Evolutionary conservation across 805 yeast species (phyloP).

Genomic region (Kazachstania bromeliacearum): DNA sequence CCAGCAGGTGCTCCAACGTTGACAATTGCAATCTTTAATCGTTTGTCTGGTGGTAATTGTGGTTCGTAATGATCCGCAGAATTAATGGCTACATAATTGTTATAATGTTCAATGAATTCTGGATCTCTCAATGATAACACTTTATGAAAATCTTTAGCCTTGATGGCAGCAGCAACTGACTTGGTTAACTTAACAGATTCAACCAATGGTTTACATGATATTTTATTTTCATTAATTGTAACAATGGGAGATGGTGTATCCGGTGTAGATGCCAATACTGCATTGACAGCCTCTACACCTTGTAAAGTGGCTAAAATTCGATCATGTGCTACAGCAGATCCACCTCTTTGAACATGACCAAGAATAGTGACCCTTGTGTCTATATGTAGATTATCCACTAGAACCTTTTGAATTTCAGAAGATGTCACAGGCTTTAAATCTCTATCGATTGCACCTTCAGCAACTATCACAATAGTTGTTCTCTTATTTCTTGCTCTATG

Average conservation of each 20-base stretch:
- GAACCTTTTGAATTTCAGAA: conserved; percentile 52
- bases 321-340: conserved; percentile 69
- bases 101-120: conserved; percentile 54
- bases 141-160: conserved; percentile 50
- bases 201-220: conserved; percentile 55
- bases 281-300: conserved; percentile 75
- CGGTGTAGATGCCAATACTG: conserved; percentile 60
- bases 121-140: conserved; percentile 70
- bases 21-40: conserved; percentile 57
- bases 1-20: conserved; percentile 79
- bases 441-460: conserved; percentile 73
- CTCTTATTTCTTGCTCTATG: conserved; percentile 67
- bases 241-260: conserved; percentile 70
- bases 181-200: conserved; percentile 68
- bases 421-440: conserved; percentile 60
- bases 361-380: conserved; percentile 71
- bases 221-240: conserved; percentile 61
- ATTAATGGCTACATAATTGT: conserved; percentile 55
- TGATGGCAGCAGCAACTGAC: conserved; percentile 62
- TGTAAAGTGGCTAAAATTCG: conserved; percentile 65
- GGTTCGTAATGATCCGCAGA: conserved; percentile 61
- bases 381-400: conserved; percentile 55
- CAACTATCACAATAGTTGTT: conserved; percentile 70
- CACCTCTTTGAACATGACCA: conserved; percentile 81
- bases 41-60: conserved; percentile 41